Base-by-base conservation (phyloP, 1,284 basidiomycete species). In the Pisolithus thermaeus region DNA sequence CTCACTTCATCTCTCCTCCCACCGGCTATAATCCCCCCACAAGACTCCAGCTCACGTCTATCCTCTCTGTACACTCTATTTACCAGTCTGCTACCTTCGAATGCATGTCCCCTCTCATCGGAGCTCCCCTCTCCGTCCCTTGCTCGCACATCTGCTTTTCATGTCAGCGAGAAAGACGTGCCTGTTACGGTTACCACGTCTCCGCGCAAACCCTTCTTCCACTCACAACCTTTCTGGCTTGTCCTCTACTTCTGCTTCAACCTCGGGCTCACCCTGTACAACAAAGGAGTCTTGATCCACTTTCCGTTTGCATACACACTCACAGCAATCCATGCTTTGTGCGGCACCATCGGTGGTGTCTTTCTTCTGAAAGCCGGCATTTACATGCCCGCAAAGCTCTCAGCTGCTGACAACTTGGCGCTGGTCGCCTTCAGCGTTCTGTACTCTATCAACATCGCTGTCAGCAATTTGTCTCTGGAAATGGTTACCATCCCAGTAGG, bases 281-380 rank as follows among this genome's bases (percentile, higher is more conserved):
- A 97, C 80, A 97, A 97, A 71, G 75, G 82, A 40, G 85, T 97
- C 8, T 80, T 97, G 52, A 84, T 90, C 49, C 80, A 79, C 51
- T 97, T 97, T 66, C 94, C 94, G 0, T 97, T 92, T 63, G 93
- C 94, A 3, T 97, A 95, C 72, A 89, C 89, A 2, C 77, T 95
- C 30, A 94, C 92, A 1, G 90, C 91, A 4, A 59, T 94, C 2
- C 92, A 94, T 63, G 84, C 91, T 0, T 70, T 94, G n/a, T 91
- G 83, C 49, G 90, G 90, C 0, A 80, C 83, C 32, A 68, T 90
- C 14, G 94, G 94, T 16, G 86, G 86, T 16, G 78, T 78, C 56
- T 55, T 85, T 28, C 77, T 92, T 3, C 72, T 85, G 27, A 76
- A 79, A 36, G 69, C 74, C 28, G 81, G 83, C 1, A 62, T 77